Conservation (phyloP, 495 filamentous ascomycete species). For the Trichoderma virens region DNA sequence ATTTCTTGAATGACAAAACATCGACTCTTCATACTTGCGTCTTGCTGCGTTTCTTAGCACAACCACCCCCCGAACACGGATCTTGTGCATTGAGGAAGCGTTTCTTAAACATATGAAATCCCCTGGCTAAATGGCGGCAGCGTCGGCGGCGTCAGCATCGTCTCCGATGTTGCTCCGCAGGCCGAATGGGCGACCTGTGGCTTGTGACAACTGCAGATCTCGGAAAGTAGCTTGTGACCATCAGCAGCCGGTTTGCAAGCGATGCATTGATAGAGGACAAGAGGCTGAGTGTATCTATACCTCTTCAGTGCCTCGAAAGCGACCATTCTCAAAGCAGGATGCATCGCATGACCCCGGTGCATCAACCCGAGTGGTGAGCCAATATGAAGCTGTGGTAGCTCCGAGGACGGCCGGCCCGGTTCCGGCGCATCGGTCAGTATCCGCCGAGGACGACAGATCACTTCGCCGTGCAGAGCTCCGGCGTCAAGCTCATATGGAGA, state of each 20-base stretch:
- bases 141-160: not conserved
- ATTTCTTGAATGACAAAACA: not conserved
- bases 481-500: not conserved
- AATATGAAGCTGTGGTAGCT: not conserved
- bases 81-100: too few species aligned
- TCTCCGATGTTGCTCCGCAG: slow-evolving; percentile 5
- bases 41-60: not conserved
- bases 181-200: slow-evolving; percentile 13
- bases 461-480: not conserved
- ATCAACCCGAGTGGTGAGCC: not conserved
- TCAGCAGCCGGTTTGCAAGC: slow-evolving; percentile 20
- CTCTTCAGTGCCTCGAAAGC: not conserved
- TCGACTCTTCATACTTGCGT: not conserved
- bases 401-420: not conserved
- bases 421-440: not conserved
- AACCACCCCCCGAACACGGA: too few species aligned
- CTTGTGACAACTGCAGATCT: slow-evolving; percentile 25
- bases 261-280: slow-evolving; percentile 21
- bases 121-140: not conserved
- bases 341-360: not conserved
- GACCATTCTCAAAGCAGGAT: not conserved
- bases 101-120: not conserved
- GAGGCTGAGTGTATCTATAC: slow-evolving; percentile 2
- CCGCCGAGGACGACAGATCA: not conserved
- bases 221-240: slow-evolving; percentile 29